Evolutionary conservation across 2,329 filamentous ascomycete species (phyloP).

Genomic region (Hyphodiscus sp.): DNA sequence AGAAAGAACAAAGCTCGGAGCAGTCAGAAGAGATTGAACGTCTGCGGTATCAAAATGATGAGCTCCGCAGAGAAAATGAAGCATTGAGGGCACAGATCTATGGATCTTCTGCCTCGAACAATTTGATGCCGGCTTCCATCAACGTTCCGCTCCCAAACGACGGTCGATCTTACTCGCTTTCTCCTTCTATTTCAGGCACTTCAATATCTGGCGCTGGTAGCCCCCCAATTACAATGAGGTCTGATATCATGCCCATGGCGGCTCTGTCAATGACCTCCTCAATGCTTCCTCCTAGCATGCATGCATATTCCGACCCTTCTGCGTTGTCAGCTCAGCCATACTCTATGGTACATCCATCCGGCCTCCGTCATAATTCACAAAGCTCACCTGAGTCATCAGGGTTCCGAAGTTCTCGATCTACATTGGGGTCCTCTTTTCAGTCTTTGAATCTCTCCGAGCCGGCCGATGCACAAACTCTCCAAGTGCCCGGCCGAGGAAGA

Average conservation of each 20-base stretch:
- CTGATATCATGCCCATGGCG: constrained; percentile 29
- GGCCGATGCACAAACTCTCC: constrained; percentile 16
- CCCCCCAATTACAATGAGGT: constrained; percentile 24
- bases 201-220: constrained; percentile 28
- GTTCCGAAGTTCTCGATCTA: constrained; percentile 29
- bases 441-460: constrained; percentile 26
- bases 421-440: constrained; percentile 31
- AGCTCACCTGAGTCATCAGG: constrained; percentile 33
- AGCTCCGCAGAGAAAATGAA: constrained; percentile 36
- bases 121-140: constrained; percentile 22
- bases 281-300: constrained; percentile 26
- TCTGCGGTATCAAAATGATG: constrained; percentile 34
- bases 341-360: constrained; percentile 31
- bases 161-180: constrained; percentile 28
- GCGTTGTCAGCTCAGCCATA: constrained; percentile 29
- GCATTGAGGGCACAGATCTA: constrained; percentile 32
- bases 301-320: constrained; percentile 27
- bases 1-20: constrained; percentile 33
- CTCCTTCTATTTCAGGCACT: constrained; percentile 28
- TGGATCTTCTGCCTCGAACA: constrained; percentile 23
- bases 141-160: constrained; percentile 17
- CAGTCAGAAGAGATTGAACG: constrained; percentile 37
- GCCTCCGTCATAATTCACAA: constrained; percentile 31
- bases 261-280: constrained; percentile 28
- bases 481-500: constrained; percentile 13